Evolutionary conservation across 768 basidiomycete genomes (phyloP).

Genomic region (Glaciozyma antarctica): DNA sequence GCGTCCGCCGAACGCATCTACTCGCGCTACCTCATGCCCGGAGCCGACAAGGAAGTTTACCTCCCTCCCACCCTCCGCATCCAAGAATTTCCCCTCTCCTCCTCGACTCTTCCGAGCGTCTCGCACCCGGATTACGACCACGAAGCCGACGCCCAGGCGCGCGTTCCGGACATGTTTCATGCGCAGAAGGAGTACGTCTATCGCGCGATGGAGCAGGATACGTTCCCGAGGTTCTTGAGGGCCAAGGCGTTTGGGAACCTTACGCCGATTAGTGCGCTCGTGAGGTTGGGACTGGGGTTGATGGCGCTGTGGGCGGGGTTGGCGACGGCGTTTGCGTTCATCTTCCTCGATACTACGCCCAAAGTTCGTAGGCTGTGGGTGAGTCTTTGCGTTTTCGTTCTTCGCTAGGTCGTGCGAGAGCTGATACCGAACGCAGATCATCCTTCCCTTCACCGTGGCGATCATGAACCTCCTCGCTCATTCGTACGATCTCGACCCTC

Average conservation of each 20-base stretch:
- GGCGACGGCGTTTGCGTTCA: conserved; percentile 74
- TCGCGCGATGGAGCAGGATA: conserved; percentile 38
- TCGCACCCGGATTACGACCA: conserved; percentile 41
- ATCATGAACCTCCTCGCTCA: conserved; percentile 85
- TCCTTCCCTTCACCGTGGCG: conserved; percentile 84
- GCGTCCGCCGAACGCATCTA: conserved; percentile 93
- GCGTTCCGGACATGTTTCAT: conserved; percentile 90
- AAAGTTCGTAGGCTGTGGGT: conserved; percentile 92
- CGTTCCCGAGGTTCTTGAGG: conserved; percentile 66
- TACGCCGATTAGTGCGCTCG: conserved; percentile 78
- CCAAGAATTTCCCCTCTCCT: conserved; percentile 76
- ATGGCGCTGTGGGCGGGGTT: conserved; percentile 91
- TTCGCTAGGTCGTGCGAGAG: background rate
- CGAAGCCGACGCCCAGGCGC: conserved; percentile 69
- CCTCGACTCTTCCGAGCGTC: conserved; percentile 59
- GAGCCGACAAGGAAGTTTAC: conserved; percentile 95
- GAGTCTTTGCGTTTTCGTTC: conserved; percentile 44
- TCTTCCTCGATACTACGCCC: conserved; percentile 87
- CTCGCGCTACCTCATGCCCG: conserved; percentile 79
- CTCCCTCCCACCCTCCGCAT: conserved; percentile 87
- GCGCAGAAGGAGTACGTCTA: conserved; percentile 66
- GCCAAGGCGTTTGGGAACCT: conserved; percentile 97
- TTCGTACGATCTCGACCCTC: conserved; percentile 92
- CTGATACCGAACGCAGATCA: conserved; percentile 51
- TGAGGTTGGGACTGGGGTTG: conserved; percentile 74